These are phyloP conservation scores for Mortierella alpina DNA, from an alignment of 192 early-diverging fungal species.

Conservation along the genomic window DNA sequence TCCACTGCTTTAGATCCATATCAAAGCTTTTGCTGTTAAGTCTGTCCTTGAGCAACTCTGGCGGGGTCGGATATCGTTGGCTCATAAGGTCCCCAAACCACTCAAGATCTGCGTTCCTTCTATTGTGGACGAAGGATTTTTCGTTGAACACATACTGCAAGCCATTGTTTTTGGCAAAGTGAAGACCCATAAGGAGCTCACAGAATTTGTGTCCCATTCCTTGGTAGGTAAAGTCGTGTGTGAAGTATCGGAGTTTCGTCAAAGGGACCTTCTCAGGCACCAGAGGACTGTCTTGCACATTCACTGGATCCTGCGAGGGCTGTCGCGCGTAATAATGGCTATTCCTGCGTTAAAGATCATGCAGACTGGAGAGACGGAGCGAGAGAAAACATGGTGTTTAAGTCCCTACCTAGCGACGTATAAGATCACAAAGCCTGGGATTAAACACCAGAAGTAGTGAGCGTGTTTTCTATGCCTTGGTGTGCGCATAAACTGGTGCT, in stretches of 20 bases:
- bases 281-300: not conserved
- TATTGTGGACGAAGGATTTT: not conserved
- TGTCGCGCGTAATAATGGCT: constrained; percentile 89
- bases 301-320: constrained; percentile 72
- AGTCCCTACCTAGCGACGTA: too few species aligned
- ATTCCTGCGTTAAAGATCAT: constrained; percentile 85
- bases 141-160: constrained; percentile 15
- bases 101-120: not conserved
- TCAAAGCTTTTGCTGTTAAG: not conserved
- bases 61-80: constrained; percentile 2
- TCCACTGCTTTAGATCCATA: not conserved
- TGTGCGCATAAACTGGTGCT: too few species aligned
- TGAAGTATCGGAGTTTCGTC: constrained; percentile 3
- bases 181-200: constrained; percentile 11
- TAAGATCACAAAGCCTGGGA: too few species aligned
- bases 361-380: too few species aligned
- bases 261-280: not conserved
- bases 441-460: too few species aligned
- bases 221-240: constrained; percentile 3
- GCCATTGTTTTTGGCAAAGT: constrained; percentile 5
- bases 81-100: constrained; percentile 8
- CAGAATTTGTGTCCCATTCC: constrained; percentile 19
- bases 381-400: too few species aligned
- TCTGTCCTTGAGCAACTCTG: not conserved
- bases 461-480: too few species aligned